Evolutionary conservation across 768 basidiomycete genomes (phyloP).

Genomic region (Boletus bicolor): DNA sequence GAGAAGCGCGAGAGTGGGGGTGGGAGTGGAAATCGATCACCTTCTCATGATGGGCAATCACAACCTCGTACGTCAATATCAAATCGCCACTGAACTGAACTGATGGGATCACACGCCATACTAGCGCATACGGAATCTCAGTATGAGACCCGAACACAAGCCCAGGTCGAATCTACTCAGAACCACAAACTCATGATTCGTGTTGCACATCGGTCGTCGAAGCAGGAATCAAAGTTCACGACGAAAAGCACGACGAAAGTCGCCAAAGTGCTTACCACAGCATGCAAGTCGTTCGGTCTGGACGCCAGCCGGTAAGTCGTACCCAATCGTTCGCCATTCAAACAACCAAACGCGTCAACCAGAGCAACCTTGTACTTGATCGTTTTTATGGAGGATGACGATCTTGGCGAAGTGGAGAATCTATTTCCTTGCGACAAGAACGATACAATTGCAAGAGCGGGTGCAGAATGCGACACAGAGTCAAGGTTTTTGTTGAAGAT

Average conservation of each 20-base stretch:
- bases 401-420: constrained; percentile 22
- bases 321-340: neutral
- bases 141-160: neutral
- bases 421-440: constrained; percentile 29
- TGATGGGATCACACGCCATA: neutral
- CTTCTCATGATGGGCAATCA: neutral
- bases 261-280: constrained; percentile 23
- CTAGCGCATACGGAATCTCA: constrained; percentile 7
- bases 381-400: constrained; percentile 22
- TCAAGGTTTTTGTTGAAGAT: constrained; percentile 26
- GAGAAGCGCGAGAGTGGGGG: constrained; percentile 8
- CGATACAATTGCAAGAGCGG: constrained; percentile 26
- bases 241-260: constrained; percentile 32
- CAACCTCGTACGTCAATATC: constrained; percentile 12
- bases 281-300: constrained; percentile 30
- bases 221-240: constrained; percentile 32
- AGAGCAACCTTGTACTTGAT: constrained; percentile 28
- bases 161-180: constrained; percentile 6
- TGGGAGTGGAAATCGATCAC: neutral
- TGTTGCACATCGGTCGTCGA: constrained; percentile 28
- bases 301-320: constrained; percentile 20
- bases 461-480: constrained; percentile 24
- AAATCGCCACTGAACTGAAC: neutral
- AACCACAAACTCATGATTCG: constrained; percentile 26
- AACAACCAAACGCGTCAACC: neutral